Evolutionary conservation across 2,329 filamentous ascomycete species (phyloP).

Genomic region (Dryadomyces quercivorus): DNA sequence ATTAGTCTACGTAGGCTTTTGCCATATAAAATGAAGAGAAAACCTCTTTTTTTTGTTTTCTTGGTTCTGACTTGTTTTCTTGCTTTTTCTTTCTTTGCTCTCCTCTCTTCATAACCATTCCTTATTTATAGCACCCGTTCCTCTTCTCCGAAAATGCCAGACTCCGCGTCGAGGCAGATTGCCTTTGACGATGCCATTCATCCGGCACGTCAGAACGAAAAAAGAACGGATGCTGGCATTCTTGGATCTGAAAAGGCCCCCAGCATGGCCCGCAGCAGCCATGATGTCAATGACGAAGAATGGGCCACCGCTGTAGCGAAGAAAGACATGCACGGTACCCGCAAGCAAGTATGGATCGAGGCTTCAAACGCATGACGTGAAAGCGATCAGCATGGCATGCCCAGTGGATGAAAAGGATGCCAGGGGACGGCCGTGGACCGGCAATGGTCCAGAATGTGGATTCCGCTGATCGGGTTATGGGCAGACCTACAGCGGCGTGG

Average conservation of each 20-base stretch:
- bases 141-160: not conserved
- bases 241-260: not conserved
- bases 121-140: no score
- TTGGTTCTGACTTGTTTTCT: not conserved
- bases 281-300: slow-evolving; percentile 11
- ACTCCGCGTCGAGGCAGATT: slow-evolving; percentile 1
- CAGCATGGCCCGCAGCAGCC: no score
- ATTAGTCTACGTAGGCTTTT: no score
- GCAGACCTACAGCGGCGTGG: slow-evolving; percentile 14
- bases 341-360: slow-evolving; percentile 12
- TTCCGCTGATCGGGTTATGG: slow-evolving; percentile 4
- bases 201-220: not conserved
- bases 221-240: not conserved
- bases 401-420: not conserved
- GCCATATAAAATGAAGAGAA: no score
- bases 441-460: not conserved
- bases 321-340: slow-evolving; percentile 6
- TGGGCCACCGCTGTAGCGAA: slow-evolving; percentile 9
- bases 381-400: not conserved
- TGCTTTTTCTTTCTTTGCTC: not conserved
- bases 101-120: not conserved
- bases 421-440: not conserved
- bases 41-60: no score
- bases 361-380: not conserved
- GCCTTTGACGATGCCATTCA: slow-evolving; percentile 3